Conservation (phyloP, 345 rosid species). For the Citrus glauca region DNA sequence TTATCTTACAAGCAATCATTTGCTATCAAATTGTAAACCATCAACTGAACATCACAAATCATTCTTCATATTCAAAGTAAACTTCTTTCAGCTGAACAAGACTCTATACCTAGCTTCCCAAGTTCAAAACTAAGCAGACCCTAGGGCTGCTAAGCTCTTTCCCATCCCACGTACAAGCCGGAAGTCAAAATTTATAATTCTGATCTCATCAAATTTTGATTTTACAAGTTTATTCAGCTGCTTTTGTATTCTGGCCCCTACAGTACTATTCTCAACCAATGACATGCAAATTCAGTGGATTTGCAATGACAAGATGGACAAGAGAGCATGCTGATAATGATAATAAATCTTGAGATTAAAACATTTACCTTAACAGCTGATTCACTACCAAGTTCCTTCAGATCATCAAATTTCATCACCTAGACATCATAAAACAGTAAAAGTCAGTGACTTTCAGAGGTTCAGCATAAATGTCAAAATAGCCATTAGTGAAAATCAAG, state of each 20-base stretch:
- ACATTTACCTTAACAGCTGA: slow-evolving; percentile 73
- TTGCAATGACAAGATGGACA: not conserved
- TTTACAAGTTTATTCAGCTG: not conserved
- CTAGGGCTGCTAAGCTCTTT: not conserved
- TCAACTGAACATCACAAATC: not conserved
- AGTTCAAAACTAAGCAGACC: not conserved
- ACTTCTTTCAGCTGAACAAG: not conserved
- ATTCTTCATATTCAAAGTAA: not conserved
- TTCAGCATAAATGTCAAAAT: not conserved
- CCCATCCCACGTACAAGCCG: not conserved
- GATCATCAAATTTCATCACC: slow-evolving; percentile 98
- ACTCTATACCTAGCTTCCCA: not conserved
- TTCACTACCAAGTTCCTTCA: slow-evolving; percentile 88
- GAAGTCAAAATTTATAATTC: not conserved
- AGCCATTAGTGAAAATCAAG: not conserved
- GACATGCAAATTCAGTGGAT: not conserved
- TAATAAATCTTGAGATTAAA: not conserved
- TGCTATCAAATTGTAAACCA: not conserved
- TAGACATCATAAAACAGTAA: slow-evolving; percentile 26
- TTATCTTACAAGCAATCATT: not conserved
- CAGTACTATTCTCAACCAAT: not conserved
- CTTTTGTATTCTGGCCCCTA: not conserved
- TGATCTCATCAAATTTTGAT: not conserved
- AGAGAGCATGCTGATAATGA: not conserved
- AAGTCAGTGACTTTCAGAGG: not conserved